Base-by-base conservation (phyloP, 345 rosid species). In the Populus ilicifolia region DNA sequence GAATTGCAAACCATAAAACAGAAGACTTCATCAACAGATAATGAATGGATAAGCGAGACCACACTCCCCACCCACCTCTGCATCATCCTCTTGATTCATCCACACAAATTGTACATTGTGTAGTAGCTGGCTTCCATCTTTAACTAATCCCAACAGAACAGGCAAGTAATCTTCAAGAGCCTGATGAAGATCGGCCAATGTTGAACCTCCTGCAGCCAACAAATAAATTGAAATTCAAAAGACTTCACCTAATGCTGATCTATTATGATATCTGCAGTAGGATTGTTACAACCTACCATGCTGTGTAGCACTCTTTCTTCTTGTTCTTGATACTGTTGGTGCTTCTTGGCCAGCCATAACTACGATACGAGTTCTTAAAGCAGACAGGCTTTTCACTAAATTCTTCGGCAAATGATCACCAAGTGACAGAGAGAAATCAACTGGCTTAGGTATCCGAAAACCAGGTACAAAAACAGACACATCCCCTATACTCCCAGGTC, bases 341-440 rank as follows among this genome's bases (percentile, higher is more conserved):
- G 90, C 97, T 90, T 96, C 98, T 88, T 96, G 99, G 59, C 89
- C 90, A 61, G 97, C 99, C 98, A 96, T 96, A 77, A 94, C 97
- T 56, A 96, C 98, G 44, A 96, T 89, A 69, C 98, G 97, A 59
- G 95, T 91, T 88, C 98, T 88, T 70, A 93, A 82, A 74, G 97
- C 97, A 72, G 95, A 84, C 78, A 96, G 83, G 63, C 94, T 92
- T 80, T 94, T 98, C 4, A 89, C 88, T 81, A 91, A 83, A 84
- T 77, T 86, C 88, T 86, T 91, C 4, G 97, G 88, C 86, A 96
- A 76, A 68, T 84, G 89, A 77, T 85, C 91, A 54, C 92, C 94
- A 36, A 96, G 88, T 21, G 92, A 78, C 73, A 82, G 89, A 69
- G 91, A 89, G 80, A 96, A 90, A 83, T 96, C 97, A 54, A 89